These are phyloP conservation scores for Monosporascus sp. DNA, from an alignment of 2,329 filamentous ascomycete genomes.

Conservation along the genomic window DNA sequence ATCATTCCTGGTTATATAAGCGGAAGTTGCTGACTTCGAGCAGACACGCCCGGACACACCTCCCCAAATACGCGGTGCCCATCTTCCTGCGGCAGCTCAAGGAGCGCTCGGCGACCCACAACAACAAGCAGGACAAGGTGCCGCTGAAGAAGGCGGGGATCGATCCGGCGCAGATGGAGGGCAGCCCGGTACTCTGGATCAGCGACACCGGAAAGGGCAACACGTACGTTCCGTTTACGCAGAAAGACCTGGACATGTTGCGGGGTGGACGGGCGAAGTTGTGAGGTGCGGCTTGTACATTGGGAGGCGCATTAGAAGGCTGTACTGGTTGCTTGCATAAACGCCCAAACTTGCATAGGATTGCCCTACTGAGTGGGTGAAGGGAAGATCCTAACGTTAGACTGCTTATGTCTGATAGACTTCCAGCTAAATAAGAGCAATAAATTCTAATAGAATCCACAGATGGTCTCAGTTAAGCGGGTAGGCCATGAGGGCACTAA, in stretches of 20 bases:
- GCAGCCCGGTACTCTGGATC: slow-evolving; percentile 48
- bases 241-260: slow-evolving; percentile 53
- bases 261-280: slow-evolving; percentile 39
- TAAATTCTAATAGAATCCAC: no score
- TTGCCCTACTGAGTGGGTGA: no score
- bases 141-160: slow-evolving; percentile 64
- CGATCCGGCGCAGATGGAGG: slow-evolving; percentile 45
- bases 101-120: slow-evolving; percentile 59
- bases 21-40: not conserved
- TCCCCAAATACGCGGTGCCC: slow-evolving; percentile 72
- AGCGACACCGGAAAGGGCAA: slow-evolving; percentile 51
- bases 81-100: slow-evolving; percentile 64
- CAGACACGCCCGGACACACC: slow-evolving; percentile 49
- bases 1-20: not conserved
- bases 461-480: no score
- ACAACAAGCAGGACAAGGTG: slow-evolving; percentile 78
- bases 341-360: no score
- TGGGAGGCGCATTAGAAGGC: no score
- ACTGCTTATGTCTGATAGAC: no score
- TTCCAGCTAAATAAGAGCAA: no score
- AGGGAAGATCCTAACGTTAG: no score
- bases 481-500: no score
- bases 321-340: no score
- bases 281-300: slow-evolving; percentile 19
- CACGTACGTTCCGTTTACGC: slow-evolving; percentile 55